Conservation (phyloP, 1,139 yeast species). For the Taphrina confusa region DNA sequence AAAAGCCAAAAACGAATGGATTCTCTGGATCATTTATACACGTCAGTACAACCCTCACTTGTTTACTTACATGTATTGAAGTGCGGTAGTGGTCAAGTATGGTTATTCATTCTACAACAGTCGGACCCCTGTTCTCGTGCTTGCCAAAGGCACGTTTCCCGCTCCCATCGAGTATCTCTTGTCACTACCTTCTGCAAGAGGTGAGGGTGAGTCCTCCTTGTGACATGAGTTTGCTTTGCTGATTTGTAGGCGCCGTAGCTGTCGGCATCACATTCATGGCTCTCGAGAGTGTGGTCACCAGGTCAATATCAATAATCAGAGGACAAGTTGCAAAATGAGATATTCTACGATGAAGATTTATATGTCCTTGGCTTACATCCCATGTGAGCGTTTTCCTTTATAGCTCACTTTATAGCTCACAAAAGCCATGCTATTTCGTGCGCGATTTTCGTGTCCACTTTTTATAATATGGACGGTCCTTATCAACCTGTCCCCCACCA, state of each 20-base stretch:
- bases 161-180: constrained; percentile 1
- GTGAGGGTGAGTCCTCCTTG: constrained; percentile 2
- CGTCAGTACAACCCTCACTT: background rate
- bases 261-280: constrained; percentile 4
- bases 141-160: constrained; percentile 8
- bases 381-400: too few species aligned
- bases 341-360: constrained; percentile 18
- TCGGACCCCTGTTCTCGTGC: background rate
- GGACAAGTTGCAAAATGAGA: background rate
- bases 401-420: too few species aligned
- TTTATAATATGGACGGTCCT: too few species aligned
- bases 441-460: too few species aligned
- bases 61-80: background rate
- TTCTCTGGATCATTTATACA: background rate
- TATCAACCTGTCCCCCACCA: too few species aligned
- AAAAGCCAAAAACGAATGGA: background rate
- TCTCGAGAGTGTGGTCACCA: constrained; percentile 4
- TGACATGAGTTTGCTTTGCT: too few species aligned
- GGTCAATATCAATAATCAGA: background rate
- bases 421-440: too few species aligned
- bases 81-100: constrained; percentile 13
- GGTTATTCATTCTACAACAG: background rate
- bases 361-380: too few species aligned
- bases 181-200: constrained; percentile 12
- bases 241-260: constrained; percentile 5